Conservation (phyloP, 2,329 filamentous ascomycete genomes). For the Neofusicoccum kwambonambiense region DNA sequence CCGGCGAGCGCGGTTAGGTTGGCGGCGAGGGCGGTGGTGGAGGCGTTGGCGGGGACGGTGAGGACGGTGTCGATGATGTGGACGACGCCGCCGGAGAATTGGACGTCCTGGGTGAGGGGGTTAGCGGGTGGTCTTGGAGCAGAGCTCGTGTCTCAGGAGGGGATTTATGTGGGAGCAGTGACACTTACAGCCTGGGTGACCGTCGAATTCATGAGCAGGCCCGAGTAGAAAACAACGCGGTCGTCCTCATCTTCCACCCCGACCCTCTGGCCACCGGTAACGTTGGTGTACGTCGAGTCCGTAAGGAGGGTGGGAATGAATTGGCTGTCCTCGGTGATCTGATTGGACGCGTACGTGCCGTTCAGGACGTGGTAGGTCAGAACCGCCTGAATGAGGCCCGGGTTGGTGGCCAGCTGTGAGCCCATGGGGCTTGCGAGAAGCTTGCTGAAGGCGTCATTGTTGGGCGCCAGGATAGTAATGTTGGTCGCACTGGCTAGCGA, state of each 20-base stretch:
- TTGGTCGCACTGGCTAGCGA: slow-evolving; percentile 45
- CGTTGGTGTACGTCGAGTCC: slow-evolving; percentile 54
- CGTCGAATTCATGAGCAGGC: slow-evolving; percentile 49
- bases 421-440: slow-evolving; percentile 34
- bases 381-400: slow-evolving; percentile 38
- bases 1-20: slow-evolving; percentile 43
- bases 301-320: slow-evolving; percentile 53
- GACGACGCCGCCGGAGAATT: slow-evolving; percentile 47
- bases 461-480: slow-evolving; percentile 59
- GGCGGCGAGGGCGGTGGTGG: slow-evolving; percentile 32
- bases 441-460: slow-evolving; percentile 51
- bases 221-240: slow-evolving; percentile 53
- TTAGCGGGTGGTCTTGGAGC: background rate
- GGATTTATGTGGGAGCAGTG: background rate
- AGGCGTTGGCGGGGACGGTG: slow-evolving; percentile 36
- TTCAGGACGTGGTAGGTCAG: slow-evolving; percentile 60
- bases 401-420: slow-evolving; percentile 32
- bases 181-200: slow-evolving; percentile 50
- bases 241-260: slow-evolving; percentile 43
- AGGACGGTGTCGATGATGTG: slow-evolving; percentile 49
- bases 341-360: slow-evolving; percentile 45
- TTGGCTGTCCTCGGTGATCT: slow-evolving; percentile 35
- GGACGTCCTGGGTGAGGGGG: slow-evolving; percentile 34
- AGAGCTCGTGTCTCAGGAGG: too few species aligned
- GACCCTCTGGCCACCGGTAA: slow-evolving; percentile 61